phyloP scores from a whole-genome alignment of 768 basidiomycete species.

The Tephrocybe rancida region DNA sequence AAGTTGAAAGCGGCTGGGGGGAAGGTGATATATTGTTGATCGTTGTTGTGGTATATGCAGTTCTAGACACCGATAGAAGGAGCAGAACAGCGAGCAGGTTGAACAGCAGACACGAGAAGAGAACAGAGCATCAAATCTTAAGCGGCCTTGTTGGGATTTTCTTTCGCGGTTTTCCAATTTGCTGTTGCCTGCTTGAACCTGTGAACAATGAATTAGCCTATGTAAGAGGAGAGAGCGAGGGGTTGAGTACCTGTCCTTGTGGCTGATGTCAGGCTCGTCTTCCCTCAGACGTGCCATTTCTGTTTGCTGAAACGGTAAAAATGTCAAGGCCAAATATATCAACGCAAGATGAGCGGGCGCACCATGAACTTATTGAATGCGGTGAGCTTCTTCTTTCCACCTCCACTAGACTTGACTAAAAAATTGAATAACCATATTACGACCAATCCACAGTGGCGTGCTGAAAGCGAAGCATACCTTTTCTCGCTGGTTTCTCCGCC shows the following conservation, averaged over 20 bases:
- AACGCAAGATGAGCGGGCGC: conserved; percentile 9
- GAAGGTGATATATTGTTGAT: conserved; percentile 8
- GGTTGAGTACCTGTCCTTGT: conserved; percentile 67
- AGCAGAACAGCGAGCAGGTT: conserved; percentile 1
- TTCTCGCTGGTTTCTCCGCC: conserved; percentile 54
- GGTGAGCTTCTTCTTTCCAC: conserved; percentile 62
- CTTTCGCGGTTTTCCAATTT: conserved; percentile 79
- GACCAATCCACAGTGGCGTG: conserved; percentile 14
- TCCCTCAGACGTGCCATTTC: conserved; percentile 83
- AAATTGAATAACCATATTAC: conserved; percentile 20
- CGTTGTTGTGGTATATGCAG: conserved; percentile 4
- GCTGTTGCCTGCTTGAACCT: conserved; percentile 75
- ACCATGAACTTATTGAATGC: conserved; percentile 80
- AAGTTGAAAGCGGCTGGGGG: conserved; percentile 16
- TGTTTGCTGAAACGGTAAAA: conserved; percentile 50
- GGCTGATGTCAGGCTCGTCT: conserved; percentile 67
- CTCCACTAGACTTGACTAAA: conserved; percentile 49
- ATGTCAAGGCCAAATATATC: neutral
- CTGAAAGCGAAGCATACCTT: conserved; percentile 44
- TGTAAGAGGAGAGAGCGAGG: neutral
- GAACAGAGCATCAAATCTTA: conserved; percentile 16
- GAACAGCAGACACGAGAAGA: conserved; percentile 7
- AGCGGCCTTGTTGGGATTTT: conserved; percentile 55
- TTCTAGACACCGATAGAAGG: conserved; percentile 6
- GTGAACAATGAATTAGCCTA: conserved; percentile 5